Evolutionary conservation across 2,329 filamentous ascomycete species (phyloP).

Genomic region (Cercospora zeina): DNA sequence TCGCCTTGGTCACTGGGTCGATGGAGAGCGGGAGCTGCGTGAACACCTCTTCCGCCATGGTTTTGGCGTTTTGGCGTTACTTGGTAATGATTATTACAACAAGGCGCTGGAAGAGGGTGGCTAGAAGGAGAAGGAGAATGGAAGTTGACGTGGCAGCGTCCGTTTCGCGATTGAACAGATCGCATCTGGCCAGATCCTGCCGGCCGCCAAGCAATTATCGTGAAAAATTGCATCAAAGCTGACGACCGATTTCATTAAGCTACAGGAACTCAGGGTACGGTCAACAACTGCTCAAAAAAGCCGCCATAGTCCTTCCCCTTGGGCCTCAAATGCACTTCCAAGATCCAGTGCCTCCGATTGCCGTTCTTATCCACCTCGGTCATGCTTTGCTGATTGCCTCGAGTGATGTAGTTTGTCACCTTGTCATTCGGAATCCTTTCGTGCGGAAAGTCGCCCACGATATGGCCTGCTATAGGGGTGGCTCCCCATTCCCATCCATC

Average conservation of each 20-base stretch:
- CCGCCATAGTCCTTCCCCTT: constrained; percentile 43
- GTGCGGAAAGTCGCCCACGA: constrained; percentile 55
- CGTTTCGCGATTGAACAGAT: background rate
- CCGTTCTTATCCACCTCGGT: constrained; percentile 45
- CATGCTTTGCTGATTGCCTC: constrained; percentile 50
- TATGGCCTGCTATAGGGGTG: constrained; percentile 48
- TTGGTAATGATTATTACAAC: constrained; percentile 1
- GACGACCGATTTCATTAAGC: background rate
- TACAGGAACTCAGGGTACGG: background rate
- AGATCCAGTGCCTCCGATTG: constrained; percentile 52
- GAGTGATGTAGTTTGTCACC: constrained; percentile 49
- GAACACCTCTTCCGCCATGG: constrained; percentile 22
- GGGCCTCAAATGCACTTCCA: constrained; percentile 53
- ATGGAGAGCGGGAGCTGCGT: constrained; percentile 58
- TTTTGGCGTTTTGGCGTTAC: background rate
- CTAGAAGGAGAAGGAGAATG: background rate
- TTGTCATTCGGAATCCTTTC: constrained; percentile 54
- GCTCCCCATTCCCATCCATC: constrained; percentile 51
- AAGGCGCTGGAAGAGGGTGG: background rate
- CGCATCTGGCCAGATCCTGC: background rate
- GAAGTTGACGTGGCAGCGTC: constrained; percentile 1
- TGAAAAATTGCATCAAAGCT: background rate
- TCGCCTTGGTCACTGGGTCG: constrained; percentile 76
- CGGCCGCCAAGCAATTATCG: background rate
- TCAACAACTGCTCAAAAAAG: constrained; percentile 47